Evolutionary conservation across 2,329 filamentous ascomycete species (phyloP).

Genomic region (Talaromyces albobiverticillius): DNA sequence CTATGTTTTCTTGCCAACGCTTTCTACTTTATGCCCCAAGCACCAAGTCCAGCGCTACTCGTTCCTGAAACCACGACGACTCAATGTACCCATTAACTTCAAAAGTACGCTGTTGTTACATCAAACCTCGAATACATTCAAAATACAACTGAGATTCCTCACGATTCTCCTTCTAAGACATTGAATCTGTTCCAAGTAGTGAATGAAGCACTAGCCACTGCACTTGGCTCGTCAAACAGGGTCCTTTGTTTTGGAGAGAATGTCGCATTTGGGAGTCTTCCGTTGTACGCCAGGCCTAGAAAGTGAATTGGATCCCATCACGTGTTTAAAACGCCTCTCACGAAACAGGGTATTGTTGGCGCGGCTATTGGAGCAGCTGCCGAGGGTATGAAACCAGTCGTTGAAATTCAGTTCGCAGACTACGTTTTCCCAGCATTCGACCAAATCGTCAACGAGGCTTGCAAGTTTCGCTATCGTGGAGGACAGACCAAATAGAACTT

Average conservation of each 20-base stretch:
- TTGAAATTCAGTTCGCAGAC: slow-evolving; percentile 93
- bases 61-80: slow-evolving; percentile 32
- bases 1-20: too few relatives aligned
- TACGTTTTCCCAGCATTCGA: slow-evolving; percentile 92
- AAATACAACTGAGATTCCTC: slow-evolving; percentile 73
- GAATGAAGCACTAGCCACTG: slow-evolving; percentile 81
- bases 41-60: too few relatives aligned
- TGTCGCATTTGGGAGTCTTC: slow-evolving; percentile 95
- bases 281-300: slow-evolving; percentile 87
- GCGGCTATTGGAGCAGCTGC: slow-evolving; percentile 88
- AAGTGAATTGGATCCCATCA: slow-evolving; percentile 77
- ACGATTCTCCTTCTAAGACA: slow-evolving; percentile 69
- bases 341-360: slow-evolving; percentile 89
- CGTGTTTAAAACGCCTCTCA: slow-evolving; percentile 96
- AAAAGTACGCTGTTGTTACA: slow-evolving; percentile 74
- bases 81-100: slow-evolving; percentile 89
- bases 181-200: slow-evolving; percentile 94
- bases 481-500: slow-evolving; percentile 64
- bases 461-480: slow-evolving; percentile 78
- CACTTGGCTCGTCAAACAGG: slow-evolving; percentile 76
- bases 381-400: slow-evolving; percentile 87
- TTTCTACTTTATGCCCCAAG: too few relatives aligned
- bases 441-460: slow-evolving; percentile 88
- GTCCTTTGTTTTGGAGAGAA: slow-evolving; percentile 94
- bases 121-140: slow-evolving; percentile 70